These are phyloP conservation scores for Naegleria fowleri DNA, from an alignment of 208 protist species.

Conservation along the genomic window DNA sequence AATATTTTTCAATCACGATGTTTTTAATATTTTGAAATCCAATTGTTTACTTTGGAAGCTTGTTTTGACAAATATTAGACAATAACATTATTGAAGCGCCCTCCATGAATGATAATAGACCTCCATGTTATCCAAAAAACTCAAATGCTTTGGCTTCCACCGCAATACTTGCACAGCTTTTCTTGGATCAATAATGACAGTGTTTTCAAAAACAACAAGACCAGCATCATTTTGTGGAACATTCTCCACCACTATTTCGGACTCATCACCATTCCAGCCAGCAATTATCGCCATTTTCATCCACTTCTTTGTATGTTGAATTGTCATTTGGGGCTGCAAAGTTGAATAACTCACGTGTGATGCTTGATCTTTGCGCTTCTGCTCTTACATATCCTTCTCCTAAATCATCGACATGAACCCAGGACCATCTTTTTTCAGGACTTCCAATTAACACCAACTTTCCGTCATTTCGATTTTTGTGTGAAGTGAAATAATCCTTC, in stretches of 20 bases:
- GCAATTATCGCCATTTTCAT: not conserved
- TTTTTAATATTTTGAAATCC: too few species aligned
- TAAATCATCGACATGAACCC: conserved; percentile 21
- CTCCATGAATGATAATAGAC: not conserved
- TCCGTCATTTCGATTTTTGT: not conserved
- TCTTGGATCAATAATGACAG: not conserved
- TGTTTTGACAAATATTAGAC: too few species aligned
- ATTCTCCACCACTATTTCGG: not conserved
- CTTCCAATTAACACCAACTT: not conserved
- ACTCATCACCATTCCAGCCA: not conserved
- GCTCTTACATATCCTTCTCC: not conserved
- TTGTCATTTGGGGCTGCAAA: not conserved
- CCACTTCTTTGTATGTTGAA: not conserved
- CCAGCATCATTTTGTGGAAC: not conserved
- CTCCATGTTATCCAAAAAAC: not conserved
- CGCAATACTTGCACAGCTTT: not conserved
- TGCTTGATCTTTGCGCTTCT: not conserved
- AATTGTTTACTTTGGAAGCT: too few species aligned
- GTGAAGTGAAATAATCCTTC: not conserved
- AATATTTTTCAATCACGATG: too few species aligned
- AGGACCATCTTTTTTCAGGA: not conserved
- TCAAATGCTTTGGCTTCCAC: not conserved
- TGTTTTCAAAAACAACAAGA: not conserved
- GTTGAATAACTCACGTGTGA: not conserved
- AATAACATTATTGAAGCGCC: not conserved